Percentiles rank a stretch among this genome's conserved stretches.
phyloP scores from a whole-genome alignment of 176 grass and related monocot genomes.

The Chloris gayana region DNA sequence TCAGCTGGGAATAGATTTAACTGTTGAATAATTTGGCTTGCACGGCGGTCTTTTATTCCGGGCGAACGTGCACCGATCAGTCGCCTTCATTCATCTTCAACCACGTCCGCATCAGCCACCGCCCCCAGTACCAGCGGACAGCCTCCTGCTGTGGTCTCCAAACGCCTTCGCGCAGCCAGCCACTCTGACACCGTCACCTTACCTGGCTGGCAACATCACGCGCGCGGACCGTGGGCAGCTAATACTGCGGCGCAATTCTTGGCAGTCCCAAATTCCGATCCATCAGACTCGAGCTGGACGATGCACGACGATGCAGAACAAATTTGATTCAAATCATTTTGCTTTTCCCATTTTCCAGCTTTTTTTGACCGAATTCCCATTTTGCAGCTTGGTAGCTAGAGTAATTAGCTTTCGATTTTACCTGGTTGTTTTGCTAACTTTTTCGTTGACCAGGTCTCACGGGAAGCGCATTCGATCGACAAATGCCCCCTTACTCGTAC shows the following conservation, averaged over 20 bases:
- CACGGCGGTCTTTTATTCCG: not conserved
- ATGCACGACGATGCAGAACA: too few species aligned
- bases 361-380: too few species aligned
- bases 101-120: not conserved
- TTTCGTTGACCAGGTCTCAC: not conserved
- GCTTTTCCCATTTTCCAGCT: too few species aligned
- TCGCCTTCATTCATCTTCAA: not conserved
- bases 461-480: not conserved
- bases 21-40: slow-evolving; percentile 1
- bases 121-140: not conserved
- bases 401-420: not conserved
- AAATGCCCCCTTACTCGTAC: not conserved
- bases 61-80: too few species aligned
- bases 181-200: not conserved
- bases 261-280: too few species aligned
- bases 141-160: not conserved
- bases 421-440: not conserved
- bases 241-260: too few species aligned
- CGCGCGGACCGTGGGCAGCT: too few species aligned
- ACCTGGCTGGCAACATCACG: not conserved
- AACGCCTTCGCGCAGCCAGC: not conserved
- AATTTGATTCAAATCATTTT: too few species aligned
- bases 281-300: too few species aligned
- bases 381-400: not conserved
- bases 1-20: not conserved